A percentile compares a stretch with the other conserved stretches of the same genome.
These are phyloP conservation scores for Cynanchum wilfordii DNA, from an alignment of 257 asterid species.

Conservation along the genomic window DNA sequence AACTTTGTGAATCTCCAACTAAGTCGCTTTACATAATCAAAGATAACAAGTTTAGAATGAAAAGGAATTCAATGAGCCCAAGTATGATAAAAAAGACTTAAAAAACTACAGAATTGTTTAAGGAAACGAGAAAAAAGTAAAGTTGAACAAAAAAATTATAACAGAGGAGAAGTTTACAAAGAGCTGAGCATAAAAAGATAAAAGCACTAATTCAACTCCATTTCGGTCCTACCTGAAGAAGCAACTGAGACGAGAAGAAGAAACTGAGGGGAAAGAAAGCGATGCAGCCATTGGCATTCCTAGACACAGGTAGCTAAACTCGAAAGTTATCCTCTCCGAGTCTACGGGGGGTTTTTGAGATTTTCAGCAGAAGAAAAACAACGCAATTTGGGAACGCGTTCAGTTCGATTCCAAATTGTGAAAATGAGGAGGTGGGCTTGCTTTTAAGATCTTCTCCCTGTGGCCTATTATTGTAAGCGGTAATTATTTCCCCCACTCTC, in stretches of 20 bases:
- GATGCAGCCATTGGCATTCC: slow-evolving; percentile 26
- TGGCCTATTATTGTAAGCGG: no score
- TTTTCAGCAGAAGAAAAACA: not conserved
- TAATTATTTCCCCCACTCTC: no score
- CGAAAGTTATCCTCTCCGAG: not conserved
- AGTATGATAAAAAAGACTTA: not conserved
- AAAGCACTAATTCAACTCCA: not conserved
- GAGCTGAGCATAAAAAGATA: not conserved
- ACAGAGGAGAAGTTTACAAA: not conserved
- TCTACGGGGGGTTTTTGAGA: not conserved
- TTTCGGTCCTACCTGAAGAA: slow-evolving; percentile 7
- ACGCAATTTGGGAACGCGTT: no score
- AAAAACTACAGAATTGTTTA: not conserved
- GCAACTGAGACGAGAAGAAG: slow-evolving; percentile 9
- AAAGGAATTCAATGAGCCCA: not conserved
- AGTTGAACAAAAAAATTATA: no score
- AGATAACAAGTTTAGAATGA: not conserved
- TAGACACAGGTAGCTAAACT: not conserved
- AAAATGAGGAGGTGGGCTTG: no score
- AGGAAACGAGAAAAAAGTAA: no score
- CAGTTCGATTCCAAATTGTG: no score
- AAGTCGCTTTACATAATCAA: not conserved
- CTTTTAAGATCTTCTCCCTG: no score
- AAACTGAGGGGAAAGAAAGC: slow-evolving; percentile 24
- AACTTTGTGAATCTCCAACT: not conserved